Percentiles rank a stretch among this genome's conserved stretches.
Conservation (phyloP, 2,329 filamentous ascomycete species). For the Trichoderma sp. region DNA sequence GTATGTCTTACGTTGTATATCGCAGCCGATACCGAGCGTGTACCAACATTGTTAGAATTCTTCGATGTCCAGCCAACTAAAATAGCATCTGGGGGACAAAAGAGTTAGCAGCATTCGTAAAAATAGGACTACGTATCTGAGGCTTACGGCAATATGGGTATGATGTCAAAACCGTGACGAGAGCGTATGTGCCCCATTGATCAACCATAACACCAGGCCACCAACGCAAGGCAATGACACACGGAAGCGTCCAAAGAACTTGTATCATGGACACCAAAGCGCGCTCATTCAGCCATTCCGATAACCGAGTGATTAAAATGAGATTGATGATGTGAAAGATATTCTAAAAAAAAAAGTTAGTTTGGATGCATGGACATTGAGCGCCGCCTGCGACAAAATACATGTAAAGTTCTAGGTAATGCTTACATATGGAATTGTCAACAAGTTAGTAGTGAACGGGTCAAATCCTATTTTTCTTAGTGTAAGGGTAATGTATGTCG, state of each 20-base stretch:
- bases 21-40: constrained; percentile 18
- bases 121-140: no score
- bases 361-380: background rate
- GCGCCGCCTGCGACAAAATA: no score
- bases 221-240: constrained; percentile 20
- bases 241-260: constrained; percentile 20
- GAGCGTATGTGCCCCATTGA: constrained; percentile 23
- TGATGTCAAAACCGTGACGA: constrained; percentile 21
- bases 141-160: constrained; percentile 23
- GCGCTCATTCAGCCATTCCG: constrained; percentile 16
- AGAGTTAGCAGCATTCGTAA: background rate
- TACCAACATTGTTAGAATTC: constrained; percentile 23
- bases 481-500: constrained; percentile 18
- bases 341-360: background rate
- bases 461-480: constrained; percentile 23
- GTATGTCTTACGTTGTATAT: constrained; percentile 12
- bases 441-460: constrained; percentile 16
- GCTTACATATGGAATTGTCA: constrained; percentile 16
- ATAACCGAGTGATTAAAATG: constrained; percentile 13
- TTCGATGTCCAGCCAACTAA: constrained; percentile 21
- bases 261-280: constrained; percentile 16
- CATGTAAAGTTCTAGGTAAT: fast-evolving
- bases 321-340: constrained; percentile 21
- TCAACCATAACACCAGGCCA: constrained; percentile 22
- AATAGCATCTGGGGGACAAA: background rate